These are phyloP conservation scores for Megacollybia platyphylla DNA, from an alignment of 1,284 basidiomycete genomes.

Conservation along the genomic window DNA sequence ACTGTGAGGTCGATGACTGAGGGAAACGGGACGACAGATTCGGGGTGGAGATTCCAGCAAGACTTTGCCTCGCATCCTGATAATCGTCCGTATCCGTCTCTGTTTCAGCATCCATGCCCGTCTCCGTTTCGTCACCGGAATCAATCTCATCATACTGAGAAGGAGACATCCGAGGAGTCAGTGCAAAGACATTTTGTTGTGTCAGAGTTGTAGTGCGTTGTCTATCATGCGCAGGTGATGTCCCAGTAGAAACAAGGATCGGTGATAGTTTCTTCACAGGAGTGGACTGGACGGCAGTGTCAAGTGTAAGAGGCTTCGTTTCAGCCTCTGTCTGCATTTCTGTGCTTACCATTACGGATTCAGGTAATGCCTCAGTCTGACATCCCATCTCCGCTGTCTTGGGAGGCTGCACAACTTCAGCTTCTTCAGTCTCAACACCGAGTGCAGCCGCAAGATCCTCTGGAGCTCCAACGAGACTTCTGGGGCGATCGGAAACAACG, in stretches of 20 bases:
- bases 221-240: background rate
- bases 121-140: slow-evolving; percentile 37
- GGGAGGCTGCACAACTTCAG: background rate
- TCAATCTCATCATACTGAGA: slow-evolving; percentile 5
- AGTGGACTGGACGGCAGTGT: slow-evolving; percentile 36
- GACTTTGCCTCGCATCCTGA: slow-evolving; percentile 70
- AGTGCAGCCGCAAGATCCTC: slow-evolving; percentile 2
- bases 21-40: slow-evolving; percentile 11
- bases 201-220: background rate
- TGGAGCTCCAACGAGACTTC: background rate
- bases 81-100: slow-evolving; percentile 66
- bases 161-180: background rate
- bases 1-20: background rate
- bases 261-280: slow-evolving; percentile 18
- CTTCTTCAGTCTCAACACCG: background rate
- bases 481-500: slow-evolving; percentile 9
- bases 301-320: slow-evolving; percentile 15
- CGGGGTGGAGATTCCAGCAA: slow-evolving; percentile 11
- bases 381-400: slow-evolving; percentile 1
- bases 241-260: slow-evolving; percentile 10
- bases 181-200: background rate
- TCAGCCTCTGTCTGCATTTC: slow-evolving; percentile 2
- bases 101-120: slow-evolving; percentile 48
- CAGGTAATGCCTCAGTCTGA: background rate
- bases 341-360: background rate